These are phyloP conservation scores for Tolypocladium pustulatum DNA, from an alignment of 2,329 filamentous ascomycete genomes.

Conservation along the genomic window DNA sequence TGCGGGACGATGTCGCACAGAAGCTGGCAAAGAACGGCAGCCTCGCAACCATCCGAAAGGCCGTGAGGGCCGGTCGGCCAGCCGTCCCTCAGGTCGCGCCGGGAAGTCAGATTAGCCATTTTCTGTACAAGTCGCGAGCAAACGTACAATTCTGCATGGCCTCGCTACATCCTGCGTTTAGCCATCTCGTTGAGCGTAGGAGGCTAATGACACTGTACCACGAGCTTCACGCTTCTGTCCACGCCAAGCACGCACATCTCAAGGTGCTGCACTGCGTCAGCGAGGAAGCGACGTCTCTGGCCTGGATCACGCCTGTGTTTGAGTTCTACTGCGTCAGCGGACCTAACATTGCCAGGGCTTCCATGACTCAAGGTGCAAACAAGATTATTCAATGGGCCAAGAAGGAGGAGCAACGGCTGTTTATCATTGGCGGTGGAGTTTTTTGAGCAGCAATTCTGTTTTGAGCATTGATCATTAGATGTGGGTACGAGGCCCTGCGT, in stretches of 20 bases:
- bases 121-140: slow-evolving; percentile 86
- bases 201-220: slow-evolving; percentile 78
- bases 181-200: slow-evolving; percentile 45
- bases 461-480: slow-evolving; percentile 1
- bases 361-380: slow-evolving; percentile 77
- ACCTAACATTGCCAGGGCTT: slow-evolving; percentile 51
- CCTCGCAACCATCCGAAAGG: slow-evolving; percentile 62
- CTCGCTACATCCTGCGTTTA: slow-evolving; percentile 61
- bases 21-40: slow-evolving; percentile 68
- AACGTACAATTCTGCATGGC: slow-evolving; percentile 97
- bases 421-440: slow-evolving; percentile 96
- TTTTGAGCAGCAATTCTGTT: slow-evolving; percentile 30
- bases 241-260: slow-evolving; percentile 71
- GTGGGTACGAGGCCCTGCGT: not conserved
- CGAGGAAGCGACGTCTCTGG: slow-evolving; percentile 67
- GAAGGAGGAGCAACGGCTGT: slow-evolving; percentile 83
- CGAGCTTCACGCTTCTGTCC: slow-evolving; percentile 72
- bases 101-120: slow-evolving; percentile 74
- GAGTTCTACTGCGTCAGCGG: slow-evolving; percentile 94
- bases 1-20: slow-evolving; percentile 51
- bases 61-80: slow-evolving; percentile 62
- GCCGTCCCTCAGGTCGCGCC: slow-evolving; percentile 66
- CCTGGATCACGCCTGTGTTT: slow-evolving; percentile 84
- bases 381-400: slow-evolving; percentile 86
- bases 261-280: slow-evolving; percentile 77